Base-by-base conservation (phyloP, 805 yeast species). In the Saccharomyces kudriavzevii region DNA sequence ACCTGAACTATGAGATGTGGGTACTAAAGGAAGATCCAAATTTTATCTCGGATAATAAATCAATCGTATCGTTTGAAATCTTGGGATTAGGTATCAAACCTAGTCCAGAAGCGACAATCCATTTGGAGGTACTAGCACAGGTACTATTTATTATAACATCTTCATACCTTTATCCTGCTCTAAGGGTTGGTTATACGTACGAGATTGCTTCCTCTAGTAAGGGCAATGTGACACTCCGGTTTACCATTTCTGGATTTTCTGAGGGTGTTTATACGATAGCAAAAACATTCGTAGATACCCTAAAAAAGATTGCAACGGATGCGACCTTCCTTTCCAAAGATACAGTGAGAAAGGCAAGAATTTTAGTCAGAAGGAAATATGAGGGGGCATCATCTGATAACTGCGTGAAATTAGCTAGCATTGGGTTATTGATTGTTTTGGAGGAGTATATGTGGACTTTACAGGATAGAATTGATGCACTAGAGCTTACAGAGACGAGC, bases 361-460 rank as follows among this genome's bases (percentile, higher is more conserved):
- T 78, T 1, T 62, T 70, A 6, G 70, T 81, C 1, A 71, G 85
- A 54, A 65, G 70, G 22, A 73, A 77, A 31, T 84, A 81, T 63
- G 74, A 73, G 30, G 68, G 68, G 3, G 67, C 83, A 6, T 62
- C 67, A 1, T 67, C 72, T 5, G 70, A 74, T 1, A 74, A 74
- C 47, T 78, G 87, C 1, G 67, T 80, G 2, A 69, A 73, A 14
- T 64, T 79, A 48, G 80, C 82, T 0, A 68, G 79, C 3, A 68
- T 81, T 10, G 84, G 83, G 0, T 61, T 81, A 0, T 62, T 78
- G 46, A 74, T 79, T 17, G 70, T 79, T 0, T 58, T 85, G 35
- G 95, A 87, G 56, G 79, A 79, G 54, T 69, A 76, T 48, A 71
- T 79, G 29, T 81, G 83, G 81, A 62, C 76, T 1, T 56, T 83